phyloP scores from a whole-genome alignment of 495 filamentous ascomycete genomes.

The Aspergillus carlsbadensis region DNA sequence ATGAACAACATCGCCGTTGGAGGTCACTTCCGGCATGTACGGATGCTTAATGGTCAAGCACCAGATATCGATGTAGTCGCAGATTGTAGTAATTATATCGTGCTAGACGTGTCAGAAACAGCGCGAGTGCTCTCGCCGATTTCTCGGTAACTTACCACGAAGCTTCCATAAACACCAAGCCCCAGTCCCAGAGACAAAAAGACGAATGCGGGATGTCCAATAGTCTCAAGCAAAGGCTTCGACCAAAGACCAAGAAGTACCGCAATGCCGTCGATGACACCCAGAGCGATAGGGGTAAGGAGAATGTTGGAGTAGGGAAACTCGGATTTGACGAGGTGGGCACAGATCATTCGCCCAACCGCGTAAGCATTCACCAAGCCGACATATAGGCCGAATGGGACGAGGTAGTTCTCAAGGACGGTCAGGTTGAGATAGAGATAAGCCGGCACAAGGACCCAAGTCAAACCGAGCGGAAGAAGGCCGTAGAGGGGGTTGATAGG shows the following conservation, averaged over 20 bases:
- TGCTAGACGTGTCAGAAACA: conserved; percentile 39
- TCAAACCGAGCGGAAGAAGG: conserved; percentile 71
- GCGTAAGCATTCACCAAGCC: conserved; percentile 90
- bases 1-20: conserved; percentile 25
- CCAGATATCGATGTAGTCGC: conserved; percentile 97
- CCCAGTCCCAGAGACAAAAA: conserved; percentile 79
- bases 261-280: conserved; percentile 74
- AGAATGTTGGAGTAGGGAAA: conserved; percentile 88
- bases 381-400: conserved; percentile 84
- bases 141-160: conserved; percentile 60
- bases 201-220: conserved; percentile 82
- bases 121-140: not conserved
- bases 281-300: conserved; percentile 65
- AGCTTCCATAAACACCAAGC: conserved; percentile 89
- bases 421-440: conserved; percentile 83
- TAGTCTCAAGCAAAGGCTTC: conserved; percentile 66
- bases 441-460: conserved; percentile 69
- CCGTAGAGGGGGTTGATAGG: conserved; percentile 73
- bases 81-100: conserved; percentile 95
- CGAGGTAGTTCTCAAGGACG: conserved; percentile 75
- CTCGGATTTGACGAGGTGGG: conserved; percentile 77
- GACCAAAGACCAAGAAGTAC: conserved; percentile 76
- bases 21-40: conserved; percentile 28
- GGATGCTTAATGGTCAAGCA: conserved; percentile 90
- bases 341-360: conserved; percentile 92